phyloP scores from a whole-genome alignment of 1,284 basidiomycete genomes.

The Ustilago sp. region DNA sequence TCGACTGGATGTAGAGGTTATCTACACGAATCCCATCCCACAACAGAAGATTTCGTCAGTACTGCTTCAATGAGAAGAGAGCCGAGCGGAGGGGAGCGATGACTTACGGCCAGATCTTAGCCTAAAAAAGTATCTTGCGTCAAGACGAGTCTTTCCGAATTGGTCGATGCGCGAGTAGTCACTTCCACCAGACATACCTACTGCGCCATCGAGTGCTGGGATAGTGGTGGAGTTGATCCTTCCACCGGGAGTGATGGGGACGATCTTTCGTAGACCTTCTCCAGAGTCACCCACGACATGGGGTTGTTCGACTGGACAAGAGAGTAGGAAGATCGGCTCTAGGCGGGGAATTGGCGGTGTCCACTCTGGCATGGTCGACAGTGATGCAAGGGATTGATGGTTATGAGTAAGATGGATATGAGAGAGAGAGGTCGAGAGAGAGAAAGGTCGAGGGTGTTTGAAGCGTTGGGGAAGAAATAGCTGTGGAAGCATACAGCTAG shows the following conservation, averaged over 20 bases:
- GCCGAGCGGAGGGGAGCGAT: not conserved
- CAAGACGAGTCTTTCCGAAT: constrained; percentile 34
- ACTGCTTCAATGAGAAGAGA: not conserved
- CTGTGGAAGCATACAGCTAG: not conserved
- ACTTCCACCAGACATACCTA: constrained; percentile 27
- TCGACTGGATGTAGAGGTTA: constrained; percentile 36
- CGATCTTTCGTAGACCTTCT: constrained; percentile 40
- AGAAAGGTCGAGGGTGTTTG: not conserved
- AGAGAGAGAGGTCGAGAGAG: not conserved
- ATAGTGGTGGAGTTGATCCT: constrained; percentile 15
- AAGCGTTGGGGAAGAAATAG: not conserved
- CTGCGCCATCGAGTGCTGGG: constrained; percentile 30
- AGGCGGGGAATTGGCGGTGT: constrained; percentile 19
- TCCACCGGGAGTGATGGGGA: constrained; percentile 31
- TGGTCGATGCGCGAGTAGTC: constrained; percentile 42
- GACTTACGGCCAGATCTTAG: constrained; percentile 30
- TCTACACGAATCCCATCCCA: constrained; percentile 3
- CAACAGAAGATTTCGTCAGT: not conserved
- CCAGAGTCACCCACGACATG: constrained; percentile 31
- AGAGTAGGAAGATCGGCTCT: constrained; percentile 22
- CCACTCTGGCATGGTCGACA: constrained; percentile 20
- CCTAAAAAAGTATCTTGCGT: constrained; percentile 43
- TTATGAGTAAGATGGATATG: not conserved
- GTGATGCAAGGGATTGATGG: not conserved
- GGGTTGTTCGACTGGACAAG: constrained; percentile 21